Conservation (phyloP, 768 basidiomycete species). For the Suillus bovinus region DNA sequence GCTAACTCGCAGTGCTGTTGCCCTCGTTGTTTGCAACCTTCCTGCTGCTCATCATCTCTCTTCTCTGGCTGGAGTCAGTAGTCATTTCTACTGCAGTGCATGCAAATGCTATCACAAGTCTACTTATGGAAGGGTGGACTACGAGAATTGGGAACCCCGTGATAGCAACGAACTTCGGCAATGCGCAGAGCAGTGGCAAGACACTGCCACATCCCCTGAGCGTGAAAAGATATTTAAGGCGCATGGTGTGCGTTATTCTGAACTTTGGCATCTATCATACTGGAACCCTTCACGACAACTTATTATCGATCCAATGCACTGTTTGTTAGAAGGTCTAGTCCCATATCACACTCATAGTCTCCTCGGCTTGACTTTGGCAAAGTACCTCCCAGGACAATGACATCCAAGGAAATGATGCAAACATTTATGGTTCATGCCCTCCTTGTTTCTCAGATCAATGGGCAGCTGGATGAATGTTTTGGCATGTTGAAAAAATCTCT, state of each 20-base stretch:
- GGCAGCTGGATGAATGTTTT: neutral
- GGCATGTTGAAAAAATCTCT: slow-evolving; percentile 3
- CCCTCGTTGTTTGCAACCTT: slow-evolving; percentile 32
- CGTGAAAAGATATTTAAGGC: slow-evolving; percentile 9
- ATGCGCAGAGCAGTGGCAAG: slow-evolving; percentile 13
- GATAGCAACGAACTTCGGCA: slow-evolving; percentile 11
- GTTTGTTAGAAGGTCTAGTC: neutral
- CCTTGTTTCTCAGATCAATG: neutral
- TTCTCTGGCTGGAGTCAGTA: too few relatives aligned
- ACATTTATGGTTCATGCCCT: neutral
- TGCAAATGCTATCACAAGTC: too few relatives aligned
- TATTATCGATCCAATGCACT: slow-evolving; percentile 23
- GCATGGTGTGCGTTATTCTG: slow-evolving; percentile 19
- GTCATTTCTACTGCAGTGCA: too few relatives aligned
- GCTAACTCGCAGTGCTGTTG: slow-evolving; percentile 16
- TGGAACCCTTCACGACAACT: slow-evolving; percentile 18
- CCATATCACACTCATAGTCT: neutral
- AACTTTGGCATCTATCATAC: slow-evolving; percentile 20
- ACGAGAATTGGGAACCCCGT: slow-evolving; percentile 15
- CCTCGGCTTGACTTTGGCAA: neutral
- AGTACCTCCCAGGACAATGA: neutral
- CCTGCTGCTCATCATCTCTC: too few relatives aligned
- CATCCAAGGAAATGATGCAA: neutral
- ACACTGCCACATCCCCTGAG: slow-evolving; percentile 7
- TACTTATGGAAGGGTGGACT: slow-evolving; percentile 6